Base-by-base conservation (phyloP, 306 rosid genomes). In the Malus asiatica region DNA sequence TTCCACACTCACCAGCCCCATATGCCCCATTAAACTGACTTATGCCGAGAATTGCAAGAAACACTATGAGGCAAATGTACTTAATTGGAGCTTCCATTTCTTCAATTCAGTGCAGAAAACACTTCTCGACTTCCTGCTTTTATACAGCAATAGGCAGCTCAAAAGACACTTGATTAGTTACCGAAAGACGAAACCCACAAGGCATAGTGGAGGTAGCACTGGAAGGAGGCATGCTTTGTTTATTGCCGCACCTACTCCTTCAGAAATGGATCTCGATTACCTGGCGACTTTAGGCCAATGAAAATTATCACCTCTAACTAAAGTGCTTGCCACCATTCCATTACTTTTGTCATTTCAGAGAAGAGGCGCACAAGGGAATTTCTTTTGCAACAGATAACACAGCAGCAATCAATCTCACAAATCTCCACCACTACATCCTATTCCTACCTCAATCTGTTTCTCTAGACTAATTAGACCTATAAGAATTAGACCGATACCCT, bases 1-100 rank as follows among this genome's bases (percentile, higher is more conserved):
- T 73, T 23, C 84, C 88, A 58, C 93, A 89, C 52, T 81, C 90
- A 14, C 90, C 82, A 13, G 73, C 84, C 35, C 85, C 85, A 38
- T 76, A 25, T 33, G 75, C 88, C 64, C 35, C 72, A 8, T 19
- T 42, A 30, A 19, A 25, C 32, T 63, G 67, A 22, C 33, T 66
- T 9, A 66, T 77, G 30, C 67, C 62, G 1, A 83, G 33, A 32
- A 79, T 27, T 12, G 64, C 75, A 71, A 80, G 12, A 46, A 86
- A 66, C 3, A 74, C 70, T 29, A 79, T 33, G 13, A 74, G 72
- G 70, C 71, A 66, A 57, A 64, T 61, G 84, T 27, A 75, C 70
- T 83, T 87, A 53, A 46, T 83, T 35, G 70, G 55, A 73, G 69
- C 77, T 75, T 85, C 52, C 76, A 22, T 4, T 60, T 76, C 75